Conservation (phyloP, 805 yeast species). For the Barnettozyma wickerhamii region DNA sequence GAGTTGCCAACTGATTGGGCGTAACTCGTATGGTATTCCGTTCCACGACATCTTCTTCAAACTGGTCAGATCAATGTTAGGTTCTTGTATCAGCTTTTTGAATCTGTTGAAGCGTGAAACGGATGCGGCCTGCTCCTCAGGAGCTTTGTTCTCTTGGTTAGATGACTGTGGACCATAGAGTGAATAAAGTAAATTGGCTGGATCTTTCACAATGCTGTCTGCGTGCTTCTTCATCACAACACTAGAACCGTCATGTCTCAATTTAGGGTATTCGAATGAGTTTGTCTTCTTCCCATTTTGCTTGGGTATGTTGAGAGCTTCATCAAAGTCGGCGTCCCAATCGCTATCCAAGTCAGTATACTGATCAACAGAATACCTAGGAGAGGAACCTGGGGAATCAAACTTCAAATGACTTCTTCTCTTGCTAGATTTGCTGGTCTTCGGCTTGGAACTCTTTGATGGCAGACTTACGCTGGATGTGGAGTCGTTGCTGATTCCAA, state of each 20-base stretch:
- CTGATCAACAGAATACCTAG: conserved; percentile 27
- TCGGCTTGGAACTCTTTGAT: conserved; percentile 10
- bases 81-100: conserved; percentile 50
- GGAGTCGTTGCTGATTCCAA: conserved; percentile 33
- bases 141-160: conserved; percentile 38
- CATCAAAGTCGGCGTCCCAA: conserved; percentile 80
- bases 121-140: conserved; percentile 53
- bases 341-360: conserved; percentile 82
- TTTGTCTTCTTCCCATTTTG: conserved; percentile 24
- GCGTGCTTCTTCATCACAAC: conserved; percentile 19
- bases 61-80: conserved; percentile 58
- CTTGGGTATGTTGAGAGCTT: conserved; percentile 28
- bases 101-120: conserved; percentile 63
- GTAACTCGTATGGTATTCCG: conserved; percentile 78
- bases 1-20: conserved; percentile 88
- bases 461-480: conserved; percentile 16
- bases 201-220: conserved; percentile 25
- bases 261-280: conserved; percentile 24
- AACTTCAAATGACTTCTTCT: conserved; percentile 4
- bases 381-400: conserved; percentile 15
- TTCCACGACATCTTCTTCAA: conserved; percentile 86
- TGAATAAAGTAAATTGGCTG: conserved; percentile 33
- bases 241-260: conserved; percentile 15
- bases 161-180: conserved; percentile 38
- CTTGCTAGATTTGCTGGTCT: conserved; percentile 9